phyloP scores from a whole-genome alignment of 148 eudicot species.

The Rhododendron henanense region DNA sequence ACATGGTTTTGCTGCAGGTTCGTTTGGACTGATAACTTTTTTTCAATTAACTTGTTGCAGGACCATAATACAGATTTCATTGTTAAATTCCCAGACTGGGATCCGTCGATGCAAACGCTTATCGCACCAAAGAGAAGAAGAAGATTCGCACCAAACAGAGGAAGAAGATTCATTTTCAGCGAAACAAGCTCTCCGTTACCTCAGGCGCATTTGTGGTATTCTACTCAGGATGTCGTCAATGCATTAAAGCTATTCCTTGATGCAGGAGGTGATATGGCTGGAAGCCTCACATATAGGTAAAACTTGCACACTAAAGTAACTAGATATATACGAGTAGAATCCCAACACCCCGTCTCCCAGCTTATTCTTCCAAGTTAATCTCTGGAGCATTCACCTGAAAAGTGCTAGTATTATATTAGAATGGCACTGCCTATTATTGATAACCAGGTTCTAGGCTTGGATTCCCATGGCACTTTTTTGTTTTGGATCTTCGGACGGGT shows the following conservation, averaged over 20 bases:
- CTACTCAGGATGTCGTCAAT: slow-evolving; percentile 51
- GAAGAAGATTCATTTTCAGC: slow-evolving; percentile 44
- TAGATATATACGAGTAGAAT: not conserved
- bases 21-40: not conserved
- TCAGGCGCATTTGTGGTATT: slow-evolving; percentile 82
- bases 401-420: not conserved
- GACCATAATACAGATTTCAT: slow-evolving; percentile 91
- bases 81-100: slow-evolving; percentile 95
- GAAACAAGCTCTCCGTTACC: slow-evolving; percentile 55
- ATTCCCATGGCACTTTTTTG: not conserved
- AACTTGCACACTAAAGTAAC: not conserved
- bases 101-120: slow-evolving; percentile 44
- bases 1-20: not conserved
- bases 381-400: not conserved
- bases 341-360: not conserved
- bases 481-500: not conserved
- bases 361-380: not conserved
- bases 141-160: slow-evolving; percentile 30
- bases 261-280: slow-evolving; percentile 54
- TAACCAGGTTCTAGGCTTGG: not conserved
- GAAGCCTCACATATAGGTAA: slow-evolving; percentile 85
- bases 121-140: slow-evolving; percentile 23
- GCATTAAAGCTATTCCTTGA: slow-evolving; percentile 79
- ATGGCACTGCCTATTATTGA: not conserved
- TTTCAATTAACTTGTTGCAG: slow-evolving; percentile 33